Evolutionary conservation across 1,139 yeast genomes (phyloP).

Genomic region (Geotrichum europaeum): DNA sequence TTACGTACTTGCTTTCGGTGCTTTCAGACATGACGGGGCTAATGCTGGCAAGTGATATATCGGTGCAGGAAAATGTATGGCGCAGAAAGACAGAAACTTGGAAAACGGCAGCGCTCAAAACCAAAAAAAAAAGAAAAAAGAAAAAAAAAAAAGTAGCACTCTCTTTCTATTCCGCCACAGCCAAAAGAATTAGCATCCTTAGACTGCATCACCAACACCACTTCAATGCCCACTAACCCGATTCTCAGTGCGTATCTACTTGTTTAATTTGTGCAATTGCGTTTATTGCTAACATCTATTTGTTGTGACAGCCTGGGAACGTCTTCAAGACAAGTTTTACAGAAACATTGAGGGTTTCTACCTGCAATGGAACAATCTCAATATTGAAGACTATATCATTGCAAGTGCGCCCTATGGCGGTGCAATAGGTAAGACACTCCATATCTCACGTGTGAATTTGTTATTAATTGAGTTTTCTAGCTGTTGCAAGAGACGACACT

Average conservation of each 20-base stretch:
- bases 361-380: slow-evolving; percentile 32
- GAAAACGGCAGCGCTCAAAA: neutral
- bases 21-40: slow-evolving; percentile 5
- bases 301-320: slow-evolving; percentile 31
- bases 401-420: slow-evolving; percentile 44
- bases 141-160: neutral
- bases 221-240: slow-evolving; percentile 18
- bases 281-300: neutral
- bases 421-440: slow-evolving; percentile 35
- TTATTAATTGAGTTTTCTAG: slow-evolving; percentile 11
- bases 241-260: slow-evolving; percentile 13
- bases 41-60: neutral
- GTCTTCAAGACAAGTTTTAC: slow-evolving; percentile 33
- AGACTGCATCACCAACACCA: neutral
- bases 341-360: slow-evolving; percentile 34
- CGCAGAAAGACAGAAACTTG: neutral
- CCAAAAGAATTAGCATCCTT: neutral
- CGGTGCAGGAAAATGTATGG: neutral
- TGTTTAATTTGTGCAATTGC: neutral
- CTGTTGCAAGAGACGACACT: slow-evolving; percentile 24
- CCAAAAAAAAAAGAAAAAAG: neutral
- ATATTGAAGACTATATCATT: slow-evolving; percentile 33
- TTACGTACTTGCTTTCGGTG: slow-evolving; percentile 41
- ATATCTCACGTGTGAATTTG: slow-evolving; percentile 22
- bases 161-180: neutral